phyloP scores from a whole-genome alignment of 148 eudicot genomes.

The Camellia sinensis region DNA sequence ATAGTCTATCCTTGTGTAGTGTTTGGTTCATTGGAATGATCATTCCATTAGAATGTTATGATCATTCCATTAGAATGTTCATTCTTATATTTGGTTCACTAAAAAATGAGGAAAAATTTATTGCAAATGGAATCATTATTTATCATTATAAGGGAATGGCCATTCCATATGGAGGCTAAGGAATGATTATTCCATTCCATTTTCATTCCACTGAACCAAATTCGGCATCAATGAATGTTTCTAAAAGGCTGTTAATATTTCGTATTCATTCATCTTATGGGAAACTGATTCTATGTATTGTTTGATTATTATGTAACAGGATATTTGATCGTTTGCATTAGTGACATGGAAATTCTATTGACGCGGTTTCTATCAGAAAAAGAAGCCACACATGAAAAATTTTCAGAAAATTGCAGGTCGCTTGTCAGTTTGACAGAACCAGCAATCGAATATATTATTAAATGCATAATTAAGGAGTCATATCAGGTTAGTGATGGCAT shows the following conservation, averaged over 20 bases:
- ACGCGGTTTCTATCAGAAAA: slow-evolving; percentile 33
- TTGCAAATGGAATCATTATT: no score
- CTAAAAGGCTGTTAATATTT: neutral
- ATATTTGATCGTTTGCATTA: slow-evolving; percentile 51
- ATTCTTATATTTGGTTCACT: no score
- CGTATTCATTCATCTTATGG: neutral
- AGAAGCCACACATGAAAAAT: slow-evolving; percentile 24
- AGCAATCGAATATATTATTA: slow-evolving; percentile 55
- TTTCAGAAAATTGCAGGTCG: slow-evolving; percentile 31
- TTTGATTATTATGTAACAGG: slow-evolving; percentile 35
- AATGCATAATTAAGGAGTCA: slow-evolving; percentile 47
- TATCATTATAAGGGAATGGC: no score
- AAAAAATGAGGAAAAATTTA: no score
- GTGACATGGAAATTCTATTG: slow-evolving; percentile 47
- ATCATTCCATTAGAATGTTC: no score
- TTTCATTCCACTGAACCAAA: no score
- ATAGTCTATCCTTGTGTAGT: neutral
- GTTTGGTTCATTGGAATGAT: no score
- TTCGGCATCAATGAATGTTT: neutral
- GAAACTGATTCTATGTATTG: neutral
- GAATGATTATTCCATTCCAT: no score
- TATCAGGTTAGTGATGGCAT: slow-evolving; percentile 39
- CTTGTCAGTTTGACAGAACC: slow-evolving; percentile 64
- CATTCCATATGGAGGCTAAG: no score
- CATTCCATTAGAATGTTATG: no score